Evolutionary conservation across 2,329 filamentous ascomycete species (phyloP), one percentile per base, ranked within the genome.

Genomic region (Domatiomyces catenatus): DNA sequence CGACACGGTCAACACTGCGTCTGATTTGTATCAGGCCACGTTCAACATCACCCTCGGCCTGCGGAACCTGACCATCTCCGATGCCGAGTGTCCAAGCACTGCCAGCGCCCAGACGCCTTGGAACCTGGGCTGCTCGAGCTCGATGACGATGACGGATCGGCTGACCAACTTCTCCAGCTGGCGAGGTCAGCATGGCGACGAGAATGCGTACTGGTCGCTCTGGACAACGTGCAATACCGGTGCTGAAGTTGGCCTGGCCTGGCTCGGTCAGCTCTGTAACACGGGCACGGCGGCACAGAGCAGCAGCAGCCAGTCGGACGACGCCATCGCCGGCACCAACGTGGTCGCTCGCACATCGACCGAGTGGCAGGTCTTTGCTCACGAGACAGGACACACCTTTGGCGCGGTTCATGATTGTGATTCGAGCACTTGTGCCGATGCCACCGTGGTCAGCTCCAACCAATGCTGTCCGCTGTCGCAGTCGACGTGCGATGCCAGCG

Each of bases 31-130:
- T 63, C 92, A 98, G 66, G 79, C 75, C 59, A 85, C 85, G 6
- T 96, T 98, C 71, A 95, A 95, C 67, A 90, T 98, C 60, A 90
- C 89, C 0, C 79, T 98, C 36, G 92, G 88, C 44, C 79, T 98
- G 53, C 80, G 83, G 58, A 94, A 94, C 62, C 68, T 98, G 49
- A 84, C 87, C 26, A 78, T 95, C 54, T 86, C 79, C 51, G 79
- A 86, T 44, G 67, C 75, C 3, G 71, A 72, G n/a, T 98, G 92
- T 62, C 86, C 90, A 0, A 77, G 78, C 3, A 76, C 79, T 0
- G 70, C 83, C 5, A 74, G 81, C 8, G 63, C 77, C 1, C 75
- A 80, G 3, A 81, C 85, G 0, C 81, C 81, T 1, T 98, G 90
- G 88, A 98, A 98, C 62, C 72, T 86, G 49, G 77, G 70, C 19